These are phyloP conservation scores for Brassica cretica DNA, from an alignment of 345 rosid genomes.

Conservation along the genomic window DNA sequence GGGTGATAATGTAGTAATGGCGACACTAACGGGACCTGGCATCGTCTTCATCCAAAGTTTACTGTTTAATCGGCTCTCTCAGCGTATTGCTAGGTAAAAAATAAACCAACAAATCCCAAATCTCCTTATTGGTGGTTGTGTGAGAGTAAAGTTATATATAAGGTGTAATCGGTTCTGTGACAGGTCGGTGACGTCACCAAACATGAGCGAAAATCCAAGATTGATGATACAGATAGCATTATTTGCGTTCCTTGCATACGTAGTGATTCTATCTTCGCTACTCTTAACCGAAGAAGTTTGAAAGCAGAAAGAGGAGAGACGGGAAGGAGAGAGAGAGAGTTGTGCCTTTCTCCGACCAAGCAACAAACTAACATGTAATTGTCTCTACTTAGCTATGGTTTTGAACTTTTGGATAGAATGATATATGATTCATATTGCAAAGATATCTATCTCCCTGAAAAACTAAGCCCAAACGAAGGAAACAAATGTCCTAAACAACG, in stretches of 20 bases:
- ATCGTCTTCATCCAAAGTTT: slow-evolving; percentile 93
- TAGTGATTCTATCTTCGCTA: slow-evolving; percentile 87
- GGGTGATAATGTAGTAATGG: slow-evolving; percentile 90
- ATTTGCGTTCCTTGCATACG: slow-evolving; percentile 90
- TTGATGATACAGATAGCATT: slow-evolving; percentile 78
- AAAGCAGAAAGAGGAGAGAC: slow-evolving; percentile 22
- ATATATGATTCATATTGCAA: not conserved
- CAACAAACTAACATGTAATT: slow-evolving; percentile 25
- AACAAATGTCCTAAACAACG: too few species aligned
- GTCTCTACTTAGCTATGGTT: slow-evolving; percentile 3
- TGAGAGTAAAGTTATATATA: not conserved
- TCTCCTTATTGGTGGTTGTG: slow-evolving; percentile 1
- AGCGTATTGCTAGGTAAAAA: slow-evolving; percentile 84
- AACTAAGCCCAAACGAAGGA: too few species aligned
- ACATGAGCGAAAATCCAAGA: slow-evolving; percentile 97
- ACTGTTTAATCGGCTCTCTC: slow-evolving; percentile 85
- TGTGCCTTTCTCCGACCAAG: slow-evolving; percentile 5
- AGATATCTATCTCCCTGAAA: too few species aligned
- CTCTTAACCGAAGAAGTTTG: slow-evolving; percentile 90
- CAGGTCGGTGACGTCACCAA: slow-evolving; percentile 97
- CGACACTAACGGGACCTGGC: slow-evolving; percentile 89
- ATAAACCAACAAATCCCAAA: not conserved
- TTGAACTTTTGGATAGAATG: slow-evolving; percentile 20
- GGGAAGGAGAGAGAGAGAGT: not conserved
- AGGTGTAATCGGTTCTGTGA: not conserved